Base-by-base conservation (phyloP, 495 filamentous ascomycete species). In the Daldinia loculata region DNA sequence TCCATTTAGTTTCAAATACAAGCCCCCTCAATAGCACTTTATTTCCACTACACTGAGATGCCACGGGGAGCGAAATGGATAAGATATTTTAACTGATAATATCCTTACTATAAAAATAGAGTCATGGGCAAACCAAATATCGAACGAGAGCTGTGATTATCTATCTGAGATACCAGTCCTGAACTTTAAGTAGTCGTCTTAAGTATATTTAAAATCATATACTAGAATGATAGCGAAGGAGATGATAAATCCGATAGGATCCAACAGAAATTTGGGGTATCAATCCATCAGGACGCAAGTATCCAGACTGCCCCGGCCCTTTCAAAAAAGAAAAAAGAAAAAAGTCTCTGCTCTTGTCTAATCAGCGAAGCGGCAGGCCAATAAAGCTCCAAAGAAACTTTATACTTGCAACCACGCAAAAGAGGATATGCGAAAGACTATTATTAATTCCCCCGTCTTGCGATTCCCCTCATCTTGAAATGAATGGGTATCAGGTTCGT, bases 381-480 rank as follows among this genome's bases (percentile, higher is more conserved):
- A 3, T 53, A 39, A 53, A 64, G 32, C 53, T 24, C 34, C 17
- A 12, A 12, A 50, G 55, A 29, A 48, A 17, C 64, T 43, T 53
- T 55, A 53, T 43, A 39, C 50, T 58, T 58, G 61, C 56, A 30
- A 32, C 65, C 6, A 26, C 62, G 38, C 26, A 69, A 34, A 61
- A 65, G 50, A 68, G 43, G 34, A 66, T 69, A 73, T 66, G 61
- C 59, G 61, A 62, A 66, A 69, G 66, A 69, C 70, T 51, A 57
- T 29, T 56, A 74, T 75, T 77, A 77, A 50, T 62, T 58, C 69
- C 67, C 58, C 73, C 70, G 59, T 77, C 73, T 77, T 74, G 70
- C 74, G 70, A 72, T 75, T 61, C 75, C 75, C 75, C 75, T 74
- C 75, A 77, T 77, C 75, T 77, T 67, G 50, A 57, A 77, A 76